Percentiles rank a stretch among this genome's conserved stretches.
These are phyloP conservation scores for Dryadomyces sulphureus DNA, from an alignment of 2,329 filamentous ascomycete species.

Conservation along the genomic window DNA sequence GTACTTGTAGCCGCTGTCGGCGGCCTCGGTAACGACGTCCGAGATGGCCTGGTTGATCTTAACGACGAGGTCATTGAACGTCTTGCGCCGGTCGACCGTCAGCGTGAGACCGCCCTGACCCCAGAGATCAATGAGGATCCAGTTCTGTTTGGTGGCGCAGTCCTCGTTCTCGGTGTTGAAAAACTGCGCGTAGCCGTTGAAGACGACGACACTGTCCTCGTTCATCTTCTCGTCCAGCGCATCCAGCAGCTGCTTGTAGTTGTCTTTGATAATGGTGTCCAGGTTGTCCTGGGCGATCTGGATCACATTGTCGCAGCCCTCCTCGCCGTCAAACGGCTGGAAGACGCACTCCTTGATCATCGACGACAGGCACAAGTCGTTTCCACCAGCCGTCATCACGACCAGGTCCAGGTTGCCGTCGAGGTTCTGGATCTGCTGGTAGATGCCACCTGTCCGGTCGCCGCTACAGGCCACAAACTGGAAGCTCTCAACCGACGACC, in stretches of 20 bases:
- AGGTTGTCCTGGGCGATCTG: not conserved
- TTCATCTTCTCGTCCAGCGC: not conserved
- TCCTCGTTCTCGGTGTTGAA: not conserved
- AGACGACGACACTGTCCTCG: not conserved
- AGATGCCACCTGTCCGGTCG: not conserved
- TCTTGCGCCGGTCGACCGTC: constrained; percentile 13
- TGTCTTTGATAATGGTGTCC: not conserved
- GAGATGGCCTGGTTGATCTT: constrained; percentile 16
- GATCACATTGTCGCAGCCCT: not conserved
- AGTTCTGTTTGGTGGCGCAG: not conserved
- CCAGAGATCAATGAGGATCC: not conserved
- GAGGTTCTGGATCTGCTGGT: not conserved
- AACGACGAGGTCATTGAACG: constrained; percentile 16
- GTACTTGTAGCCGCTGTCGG: constrained; percentile 8
- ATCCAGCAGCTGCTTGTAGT: not conserved
- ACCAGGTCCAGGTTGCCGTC: not conserved
- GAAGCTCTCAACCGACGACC: not conserved
- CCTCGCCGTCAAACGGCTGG: not conserved
- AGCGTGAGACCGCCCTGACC: not conserved
- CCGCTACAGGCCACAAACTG: not conserved
- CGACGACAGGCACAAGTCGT: not conserved
- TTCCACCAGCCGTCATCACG: not conserved
- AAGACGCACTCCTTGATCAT: not conserved
- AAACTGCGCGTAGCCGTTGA: not conserved
- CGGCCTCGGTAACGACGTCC: constrained; percentile 14